Base-by-base conservation (phyloP, 176 grass and related monocot species). In the Carex scoparia region DNA sequence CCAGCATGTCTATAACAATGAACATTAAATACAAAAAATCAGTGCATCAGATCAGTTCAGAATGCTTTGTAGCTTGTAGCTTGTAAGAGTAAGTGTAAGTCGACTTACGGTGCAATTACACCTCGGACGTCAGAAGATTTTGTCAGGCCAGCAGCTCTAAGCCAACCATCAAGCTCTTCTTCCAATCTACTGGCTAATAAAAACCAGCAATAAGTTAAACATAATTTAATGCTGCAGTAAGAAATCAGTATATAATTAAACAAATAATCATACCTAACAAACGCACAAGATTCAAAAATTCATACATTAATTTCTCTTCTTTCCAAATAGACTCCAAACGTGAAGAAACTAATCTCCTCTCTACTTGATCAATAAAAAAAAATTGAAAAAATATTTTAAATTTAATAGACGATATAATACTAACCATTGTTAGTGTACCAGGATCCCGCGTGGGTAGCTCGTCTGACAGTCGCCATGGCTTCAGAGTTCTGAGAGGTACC, bases 101-200 rank as follows among this genome's bases (percentile, higher is more conserved):
- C 49, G 79, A 95, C 92, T 95, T 84, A 98, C 95, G 93, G 95
- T 46, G 95, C 96, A 90, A 98, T 98, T 70, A 98, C 85, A 4
- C 89, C 96, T 85, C 96, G 91, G 83, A 95, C 84, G 88, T 95
- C 80, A 69, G 93, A 84, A 83, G 96, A 95, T 81, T 94, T 98
- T 54, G 88, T 84, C 54, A 98, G 85, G 80, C 48, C 87, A 83
- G 91, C 87, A 58, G 64, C 88, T 82, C 19, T 76, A 32, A 98
- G 91, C 95, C 93, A 98, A 42, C 82, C 82, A 61, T 87, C 85
- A 73, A 98, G 91, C 83, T 98, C 93, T 69, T 98, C 93, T 78
- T 95, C 91, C 85, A 98, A 87, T 85, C 87, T 91, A 48, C 81
- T 89, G 67, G 86, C 96, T 98, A 93, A 85, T 87, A 88, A 64